Evolutionary conservation across 768 basidiomycete species (phyloP), one percentile per base, ranked within the genome.

Genomic region (Symmetrospora coprosmae): DNA sequence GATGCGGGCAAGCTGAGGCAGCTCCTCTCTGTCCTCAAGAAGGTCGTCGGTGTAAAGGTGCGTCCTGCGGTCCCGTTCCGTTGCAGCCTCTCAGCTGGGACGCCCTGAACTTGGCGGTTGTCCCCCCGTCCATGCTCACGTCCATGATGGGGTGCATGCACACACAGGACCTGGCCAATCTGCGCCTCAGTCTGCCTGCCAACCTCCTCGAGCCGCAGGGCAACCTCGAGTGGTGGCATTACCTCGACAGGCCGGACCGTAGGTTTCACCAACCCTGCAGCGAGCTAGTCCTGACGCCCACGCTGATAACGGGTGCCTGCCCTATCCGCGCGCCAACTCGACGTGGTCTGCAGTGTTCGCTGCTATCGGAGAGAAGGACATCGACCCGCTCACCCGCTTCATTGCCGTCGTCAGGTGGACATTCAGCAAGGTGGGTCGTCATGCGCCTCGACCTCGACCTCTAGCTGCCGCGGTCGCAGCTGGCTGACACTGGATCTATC

Each of bases 351-450:
- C 55, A 58, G 63, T 66, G 34, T 66, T 68, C 33, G 63, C 64
- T 3, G 63, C 67, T 5, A 63, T 69, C n/a, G 65, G 55, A 0
- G 63, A 58, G 6, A 60, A 38, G 1, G 66, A 66, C 31, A 6
- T 58, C n/a, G 66, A 66, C 35, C 65, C 63, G 40, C 83, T 99
- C 65, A 85, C 90, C 66, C 81, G 92, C 39, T 91, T 97, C 84
- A 75, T 97, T n/a, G 84, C 89, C 38, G 85, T 87, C 4, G 71
- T 96, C 39, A 79, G 90, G 0, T 69, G 66, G 64, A 45, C 43
- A 6, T 66, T 58, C 27, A 58, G 21, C 38, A 58, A 58, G 43
- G 43, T 46, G 11, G 25, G 43, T 23, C 21, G 25, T 16, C 13
- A 46, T 23, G 11, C n/a, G n/a, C n/a, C n/a, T n/a, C n/a, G n/a